These are phyloP conservation scores for Nevesoporus exiguus DNA, from an alignment of 768 basidiomycete species.

Conservation along the genomic window DNA sequence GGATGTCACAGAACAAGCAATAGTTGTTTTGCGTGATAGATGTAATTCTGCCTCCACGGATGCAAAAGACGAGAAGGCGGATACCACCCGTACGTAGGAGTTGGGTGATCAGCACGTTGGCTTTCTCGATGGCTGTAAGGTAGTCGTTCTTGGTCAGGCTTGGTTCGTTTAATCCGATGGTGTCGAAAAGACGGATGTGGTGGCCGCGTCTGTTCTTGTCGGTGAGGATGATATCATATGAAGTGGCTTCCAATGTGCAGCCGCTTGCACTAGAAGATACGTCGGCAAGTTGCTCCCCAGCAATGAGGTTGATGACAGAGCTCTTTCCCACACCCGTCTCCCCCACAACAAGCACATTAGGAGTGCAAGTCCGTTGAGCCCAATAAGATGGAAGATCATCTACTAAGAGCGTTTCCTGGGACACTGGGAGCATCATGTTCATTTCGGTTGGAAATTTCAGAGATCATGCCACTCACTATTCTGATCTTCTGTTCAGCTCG, in stretches of 20 bases:
- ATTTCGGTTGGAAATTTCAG: not conserved
- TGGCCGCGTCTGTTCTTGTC: conserved; percentile 1
- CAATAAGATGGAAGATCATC: conserved; percentile 7
- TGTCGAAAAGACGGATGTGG: conserved; percentile 30
- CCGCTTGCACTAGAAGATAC: conserved; percentile 30
- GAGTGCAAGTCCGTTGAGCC: conserved; percentile 11
- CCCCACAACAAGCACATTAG: conserved; percentile 37
- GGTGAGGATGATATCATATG: conserved; percentile 24
- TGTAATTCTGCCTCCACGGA: conserved; percentile 33
- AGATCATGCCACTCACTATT: conserved; percentile 9
- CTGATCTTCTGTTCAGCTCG: not conserved
- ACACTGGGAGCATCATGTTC: not conserved
- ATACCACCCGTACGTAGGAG: conserved; percentile 29
- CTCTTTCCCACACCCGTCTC: conserved; percentile 36
- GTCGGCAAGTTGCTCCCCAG: conserved; percentile 22
- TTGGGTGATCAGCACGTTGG: conserved; percentile 30
- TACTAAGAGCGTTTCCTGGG: not conserved
- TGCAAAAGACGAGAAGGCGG: conserved; percentile 30
- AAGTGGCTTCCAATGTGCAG: conserved; percentile 31
- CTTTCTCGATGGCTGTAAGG: conserved; percentile 26
- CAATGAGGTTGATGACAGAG: conserved; percentile 40
- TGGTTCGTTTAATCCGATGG: conserved; percentile 31
- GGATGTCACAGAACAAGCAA: conserved; percentile 22
- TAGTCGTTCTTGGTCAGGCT: conserved; percentile 16
- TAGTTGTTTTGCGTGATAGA: conserved; percentile 25